Conservation (phyloP, 352 stramenopile species). For the Phytophthora quininea region DNA sequence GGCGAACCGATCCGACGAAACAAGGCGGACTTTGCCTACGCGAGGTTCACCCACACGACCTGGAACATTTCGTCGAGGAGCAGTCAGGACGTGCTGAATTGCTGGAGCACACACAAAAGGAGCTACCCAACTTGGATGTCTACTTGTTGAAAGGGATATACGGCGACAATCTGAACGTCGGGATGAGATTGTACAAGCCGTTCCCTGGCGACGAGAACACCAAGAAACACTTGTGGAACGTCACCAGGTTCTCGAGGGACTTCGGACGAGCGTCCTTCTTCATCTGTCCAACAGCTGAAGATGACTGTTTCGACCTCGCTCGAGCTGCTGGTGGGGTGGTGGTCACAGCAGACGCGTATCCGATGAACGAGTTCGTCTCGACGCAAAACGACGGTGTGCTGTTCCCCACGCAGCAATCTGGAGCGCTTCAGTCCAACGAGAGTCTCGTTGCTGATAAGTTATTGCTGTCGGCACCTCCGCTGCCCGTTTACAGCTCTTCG, state of each 20-base stretch:
- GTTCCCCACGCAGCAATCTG: conserved; percentile 12
- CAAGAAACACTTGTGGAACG: conserved; percentile 23
- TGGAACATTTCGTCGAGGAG: conserved; percentile 39
- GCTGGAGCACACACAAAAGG: conserved; percentile 46
- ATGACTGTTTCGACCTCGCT: conserved; percentile 67
- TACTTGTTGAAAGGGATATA: conserved; percentile 29
- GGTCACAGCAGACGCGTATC: conserved; percentile 48
- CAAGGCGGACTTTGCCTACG: conserved; percentile 35
- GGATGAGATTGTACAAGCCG: conserved; percentile 30
- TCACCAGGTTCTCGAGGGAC: conserved; percentile 36
- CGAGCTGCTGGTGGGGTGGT: conserved; percentile 50
- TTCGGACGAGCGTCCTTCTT: conserved; percentile 50
- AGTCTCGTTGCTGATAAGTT: conserved; percentile 17
- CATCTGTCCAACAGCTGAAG: conserved; percentile 58
- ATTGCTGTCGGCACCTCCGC: conserved; percentile 8
- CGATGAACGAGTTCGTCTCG: conserved; percentile 63
- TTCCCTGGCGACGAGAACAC: conserved; percentile 11
- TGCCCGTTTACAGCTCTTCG: conserved; percentile 1
- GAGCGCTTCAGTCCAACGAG: conserved; percentile 1
- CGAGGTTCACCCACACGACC: conserved; percentile 50
- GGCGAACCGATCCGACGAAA: conserved; percentile 12
- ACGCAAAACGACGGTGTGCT: conserved; percentile 11
- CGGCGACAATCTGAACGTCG: conserved; percentile 9
- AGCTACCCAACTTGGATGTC: conserved; percentile 43
- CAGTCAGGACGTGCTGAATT: conserved; percentile 53